phyloP scores from a whole-genome alignment of 306 rosid genomes.

The Inga oerstediana region DNA sequence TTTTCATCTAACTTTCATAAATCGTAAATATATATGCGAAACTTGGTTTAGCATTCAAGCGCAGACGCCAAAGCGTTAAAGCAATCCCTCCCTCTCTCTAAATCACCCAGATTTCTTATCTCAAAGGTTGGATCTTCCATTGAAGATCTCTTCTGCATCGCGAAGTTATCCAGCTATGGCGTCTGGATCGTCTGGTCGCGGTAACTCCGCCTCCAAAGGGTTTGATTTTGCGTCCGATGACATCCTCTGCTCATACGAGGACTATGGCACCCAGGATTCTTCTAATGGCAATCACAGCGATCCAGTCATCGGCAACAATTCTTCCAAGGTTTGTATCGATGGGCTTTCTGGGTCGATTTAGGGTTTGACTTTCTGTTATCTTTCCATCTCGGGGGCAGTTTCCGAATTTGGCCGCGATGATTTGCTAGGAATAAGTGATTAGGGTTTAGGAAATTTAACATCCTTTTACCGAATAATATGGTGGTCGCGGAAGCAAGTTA shows the following conservation, averaged over 20 bases:
- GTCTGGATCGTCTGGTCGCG: slow-evolving; percentile 87
- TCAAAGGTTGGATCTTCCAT: not conserved
- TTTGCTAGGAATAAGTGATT: not conserved
- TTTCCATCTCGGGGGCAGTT: not conserved
- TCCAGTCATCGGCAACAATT: slow-evolving; percentile 49
- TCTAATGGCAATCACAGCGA: slow-evolving; percentile 75
- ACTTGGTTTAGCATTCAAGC: slow-evolving; percentile 48
- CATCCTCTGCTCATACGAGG: slow-evolving; percentile 89
- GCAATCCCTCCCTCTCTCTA: not conserved
- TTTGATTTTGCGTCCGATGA: slow-evolving; percentile 90
- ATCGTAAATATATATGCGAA: slow-evolving; percentile 28
- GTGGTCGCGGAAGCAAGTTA: slow-evolving; percentile 2
- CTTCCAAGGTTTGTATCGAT: slow-evolving; percentile 52
- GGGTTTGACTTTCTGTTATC: slow-evolving; percentile 21
- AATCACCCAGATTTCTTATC: slow-evolving; percentile 30
- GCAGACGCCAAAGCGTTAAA: not conserved
- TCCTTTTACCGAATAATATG: not conserved
- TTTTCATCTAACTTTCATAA: not conserved
- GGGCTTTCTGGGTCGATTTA: slow-evolving; percentile 1
- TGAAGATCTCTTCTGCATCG: slow-evolving; percentile 20
- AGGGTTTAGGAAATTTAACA: slow-evolving; percentile 40
- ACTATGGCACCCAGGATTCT: slow-evolving; percentile 66
- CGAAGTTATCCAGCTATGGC: slow-evolving; percentile 58
- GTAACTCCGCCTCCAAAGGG: slow-evolving; percentile 70
- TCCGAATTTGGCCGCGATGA: not conserved